Percentiles rank a stretch among this genome's conserved stretches.
These are phyloP conservation scores for Elsinoe fawcettii DNA, from an alignment of 2,329 filamentous ascomycete species.

Conservation along the genomic window DNA sequence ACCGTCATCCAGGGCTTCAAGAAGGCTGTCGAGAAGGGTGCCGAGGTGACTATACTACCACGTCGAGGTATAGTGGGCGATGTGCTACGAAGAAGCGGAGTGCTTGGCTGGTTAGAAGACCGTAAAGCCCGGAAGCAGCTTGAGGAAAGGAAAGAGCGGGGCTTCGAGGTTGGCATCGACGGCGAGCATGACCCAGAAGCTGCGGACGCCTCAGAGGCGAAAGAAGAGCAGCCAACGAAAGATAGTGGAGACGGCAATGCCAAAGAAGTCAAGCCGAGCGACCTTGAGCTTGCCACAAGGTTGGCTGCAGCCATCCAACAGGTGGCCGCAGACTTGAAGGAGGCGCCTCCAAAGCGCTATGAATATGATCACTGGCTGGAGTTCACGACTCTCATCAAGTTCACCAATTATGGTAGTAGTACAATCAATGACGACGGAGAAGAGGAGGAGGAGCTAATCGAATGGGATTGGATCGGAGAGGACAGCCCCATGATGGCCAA, in stretches of 20 bases:
- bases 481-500: conserved; percentile 59
- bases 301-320: conserved; percentile 63
- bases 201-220: neutral
- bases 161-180: conserved; percentile 39
- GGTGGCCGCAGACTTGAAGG: conserved; percentile 56
- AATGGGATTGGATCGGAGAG: conserved; percentile 68
- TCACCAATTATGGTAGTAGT: conserved; percentile 29
- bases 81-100: conserved; percentile 41
- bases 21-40: conserved; percentile 51
- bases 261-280: conserved; percentile 20
- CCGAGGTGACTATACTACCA: conserved; percentile 59
- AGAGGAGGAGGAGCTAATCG: conserved; percentile 51
- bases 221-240: conserved; percentile 20
- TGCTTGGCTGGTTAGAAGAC: conserved; percentile 33
- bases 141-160: conserved; percentile 37
- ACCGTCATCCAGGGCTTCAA: conserved; percentile 66
- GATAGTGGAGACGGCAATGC: conserved; percentile 22
- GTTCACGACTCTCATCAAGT: conserved; percentile 66
- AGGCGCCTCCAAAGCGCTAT: conserved; percentile 56
- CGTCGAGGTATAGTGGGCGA: conserved; percentile 48
- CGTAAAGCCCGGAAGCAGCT: conserved; percentile 26
- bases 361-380: conserved; percentile 80
- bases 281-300: conserved; percentile 52
- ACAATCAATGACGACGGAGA: conserved; percentile 38
- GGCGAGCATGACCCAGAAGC: conserved; percentile 16